These are phyloP conservation scores for Allium fistulosum DNA, from an alignment of 106 monocot genomes.

Conservation along the genomic window DNA sequence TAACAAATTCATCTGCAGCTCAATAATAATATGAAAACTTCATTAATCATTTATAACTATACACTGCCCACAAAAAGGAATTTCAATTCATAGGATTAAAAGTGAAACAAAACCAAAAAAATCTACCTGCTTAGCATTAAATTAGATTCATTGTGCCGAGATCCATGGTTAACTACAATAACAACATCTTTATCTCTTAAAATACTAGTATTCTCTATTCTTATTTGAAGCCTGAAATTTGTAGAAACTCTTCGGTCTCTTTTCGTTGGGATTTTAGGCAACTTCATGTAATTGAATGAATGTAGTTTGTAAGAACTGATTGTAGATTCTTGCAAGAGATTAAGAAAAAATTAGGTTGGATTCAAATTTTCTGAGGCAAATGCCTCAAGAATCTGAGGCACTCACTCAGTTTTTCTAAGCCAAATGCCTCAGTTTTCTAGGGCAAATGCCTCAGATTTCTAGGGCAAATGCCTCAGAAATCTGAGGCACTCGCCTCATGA, in stretches of 20 bases:
- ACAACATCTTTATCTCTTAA: too few relatives aligned
- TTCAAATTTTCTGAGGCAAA: background rate
- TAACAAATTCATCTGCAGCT: too few relatives aligned
- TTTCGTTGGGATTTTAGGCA: slow-evolving; percentile 15
- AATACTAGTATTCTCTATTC: slow-evolving; percentile 13
- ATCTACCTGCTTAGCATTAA: slow-evolving; percentile 68
- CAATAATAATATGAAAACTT: slow-evolving; percentile 1
- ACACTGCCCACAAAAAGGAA: background rate
- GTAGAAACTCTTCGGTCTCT: slow-evolving; percentile 11
- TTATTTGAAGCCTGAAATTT: slow-evolving; percentile 25
- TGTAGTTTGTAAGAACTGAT: slow-evolving; percentile 6
- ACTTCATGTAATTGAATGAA: slow-evolving; percentile 22
- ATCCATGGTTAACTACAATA: too few relatives aligned
- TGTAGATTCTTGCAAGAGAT: background rate
- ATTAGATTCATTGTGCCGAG: slow-evolving; percentile 83
- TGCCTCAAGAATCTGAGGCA: too few relatives aligned
- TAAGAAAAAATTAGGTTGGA: too few relatives aligned
- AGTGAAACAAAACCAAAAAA: background rate
- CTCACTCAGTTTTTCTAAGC: too few relatives aligned
- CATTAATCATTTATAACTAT: background rate
- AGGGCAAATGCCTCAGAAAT: too few relatives aligned
- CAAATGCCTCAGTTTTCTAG: too few relatives aligned
- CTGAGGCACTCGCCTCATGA: too few relatives aligned
- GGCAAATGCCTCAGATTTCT: too few relatives aligned
- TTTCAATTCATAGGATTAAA: background rate